Percentiles rank a stretch among this genome's conserved stretches.
Evolutionary conservation across 331 rosid species (phyloP).

Genomic region (Telfairia occidentalis): DNA sequence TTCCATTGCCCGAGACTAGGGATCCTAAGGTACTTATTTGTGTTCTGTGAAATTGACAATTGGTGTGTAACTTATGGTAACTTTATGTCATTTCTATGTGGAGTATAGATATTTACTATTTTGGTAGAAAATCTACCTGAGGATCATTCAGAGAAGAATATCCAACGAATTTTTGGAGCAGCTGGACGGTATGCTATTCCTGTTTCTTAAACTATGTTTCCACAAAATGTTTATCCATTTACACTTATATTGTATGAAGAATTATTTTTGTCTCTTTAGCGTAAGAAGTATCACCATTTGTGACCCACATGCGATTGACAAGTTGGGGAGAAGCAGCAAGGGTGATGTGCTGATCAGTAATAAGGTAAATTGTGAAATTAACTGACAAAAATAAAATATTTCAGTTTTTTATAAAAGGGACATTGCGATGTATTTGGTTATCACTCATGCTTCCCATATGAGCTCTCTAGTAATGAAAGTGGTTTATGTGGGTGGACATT

Average conservation of each 20-base stretch:
- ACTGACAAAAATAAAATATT: neutral
- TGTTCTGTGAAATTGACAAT: neutral
- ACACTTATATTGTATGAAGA: neutral
- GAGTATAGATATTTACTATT: slow-evolving; percentile 71
- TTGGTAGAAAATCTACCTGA: slow-evolving; percentile 85
- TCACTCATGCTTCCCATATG: neutral
- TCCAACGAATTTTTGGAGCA: slow-evolving; percentile 53
- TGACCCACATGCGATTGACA: slow-evolving; percentile 44
- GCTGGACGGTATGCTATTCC: slow-evolving; percentile 69
- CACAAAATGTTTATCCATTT: neutral
- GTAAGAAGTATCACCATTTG: slow-evolving; percentile 49
- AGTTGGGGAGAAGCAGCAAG: slow-evolving; percentile 42
- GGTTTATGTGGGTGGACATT: neutral
- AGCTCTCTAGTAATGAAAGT: neutral
- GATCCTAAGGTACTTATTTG: slow-evolving; percentile 59
- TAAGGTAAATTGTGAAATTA: slow-evolving; percentile 36
- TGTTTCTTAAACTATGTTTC: slow-evolving; percentile 4
- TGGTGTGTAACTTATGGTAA: neutral
- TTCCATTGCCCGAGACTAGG: slow-evolving; percentile 33
- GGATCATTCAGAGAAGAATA: slow-evolving; percentile 73
- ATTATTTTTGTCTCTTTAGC: slow-evolving; percentile 31
- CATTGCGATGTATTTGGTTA: neutral
- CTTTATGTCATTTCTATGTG: slow-evolving; percentile 18
- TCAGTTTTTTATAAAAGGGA: neutral
- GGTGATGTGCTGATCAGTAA: slow-evolving; percentile 38